Evolutionary conservation across 1,284 basidiomycete genomes (phyloP), one percentile per base, ranked within the genome.

Genomic region (Ganoderma multipileum): DNA sequence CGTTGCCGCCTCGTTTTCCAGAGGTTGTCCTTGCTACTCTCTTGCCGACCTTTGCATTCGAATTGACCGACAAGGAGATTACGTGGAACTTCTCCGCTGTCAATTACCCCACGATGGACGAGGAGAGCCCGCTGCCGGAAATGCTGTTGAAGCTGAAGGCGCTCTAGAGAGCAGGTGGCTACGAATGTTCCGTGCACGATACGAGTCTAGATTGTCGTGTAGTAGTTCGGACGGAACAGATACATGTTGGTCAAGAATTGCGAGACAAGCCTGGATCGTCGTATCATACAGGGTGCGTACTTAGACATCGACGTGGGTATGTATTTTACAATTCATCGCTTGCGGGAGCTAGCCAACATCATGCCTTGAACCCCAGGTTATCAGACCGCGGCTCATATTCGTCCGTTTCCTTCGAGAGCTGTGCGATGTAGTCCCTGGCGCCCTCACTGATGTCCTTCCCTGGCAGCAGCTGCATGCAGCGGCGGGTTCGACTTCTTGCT

Each of bases 301-400:
- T 4, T 36, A 36, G 36, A 9, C n/a, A n/a, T n/a, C n/a, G n/a
- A n/a, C n/a, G n/a, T n/a, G n/a, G 44, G 44, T 23, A n/a, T 47
- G n/a, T 47, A 47, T 47, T 23, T 0, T 47, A 47, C n/a, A 47
- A 47, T n/a, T n/a, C 23, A 47, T 23, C n/a, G 23, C 44, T 47
- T 47, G n/a, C 44, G 7, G 20, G 8, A n/a, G 16, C 33, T 47
- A n/a, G n/a, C n/a, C 16, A n/a, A 2, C 14, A 9, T 20, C 11
- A 20, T 18, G 18, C 42, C 16, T 44, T 18, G 42, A 20, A 57
- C 33, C 47, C 36, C 9, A 72, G 23, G 36, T 68, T 59, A 23
- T 80, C 74, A 20, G 80, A 76, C 79, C 79, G 80, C 7, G 69
- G 61, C 33, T 68, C 71, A 50, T 75, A 78, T 47, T 70, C 72